Conservation (phyloP, 768 basidiomycete genomes). For the Tricholoma hemisulphureum region DNA sequence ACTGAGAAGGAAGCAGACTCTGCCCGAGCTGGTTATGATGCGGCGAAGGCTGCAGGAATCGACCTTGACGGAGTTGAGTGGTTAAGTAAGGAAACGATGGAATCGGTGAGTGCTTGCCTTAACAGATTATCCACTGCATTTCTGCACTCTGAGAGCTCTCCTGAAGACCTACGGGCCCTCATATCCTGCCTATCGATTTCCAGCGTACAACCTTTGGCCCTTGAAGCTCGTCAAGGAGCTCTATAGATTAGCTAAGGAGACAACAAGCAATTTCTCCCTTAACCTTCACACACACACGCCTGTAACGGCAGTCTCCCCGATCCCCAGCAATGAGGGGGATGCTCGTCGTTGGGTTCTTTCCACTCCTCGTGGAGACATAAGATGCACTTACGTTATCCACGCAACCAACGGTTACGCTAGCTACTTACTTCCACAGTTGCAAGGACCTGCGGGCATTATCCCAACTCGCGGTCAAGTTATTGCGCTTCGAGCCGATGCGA, state of each 20-base stretch:
- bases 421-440: conserved; percentile 69
- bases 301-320: conserved; percentile 44
- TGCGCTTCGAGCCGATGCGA: conserved; percentile 38
- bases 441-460: conserved; percentile 53
- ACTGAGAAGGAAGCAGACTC: conserved; percentile 42
- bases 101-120: conserved; percentile 37
- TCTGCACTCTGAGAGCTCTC: neutral
- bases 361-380: conserved; percentile 67
- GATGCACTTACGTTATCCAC: conserved; percentile 69
- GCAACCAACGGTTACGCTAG: conserved; percentile 86
- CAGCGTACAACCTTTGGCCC: conserved; percentile 73
- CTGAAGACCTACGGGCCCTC: conserved; percentile 42
- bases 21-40: conserved; percentile 46
- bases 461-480: conserved; percentile 73
- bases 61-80: conserved; percentile 44
- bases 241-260: conserved; percentile 42
- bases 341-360: conserved; percentile 49
- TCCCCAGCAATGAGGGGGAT: neutral
- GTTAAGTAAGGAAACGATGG: conserved; percentile 46
- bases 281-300: conserved; percentile 73
- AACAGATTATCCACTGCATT: neutral
- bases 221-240: conserved; percentile 76
- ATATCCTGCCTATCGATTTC: conserved; percentile 51
- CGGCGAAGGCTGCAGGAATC: conserved; percentile 53
- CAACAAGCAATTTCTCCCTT: conserved; percentile 39